Percentiles rank a stretch among this genome's conserved stretches.
These are phyloP conservation scores for Phytophthora melonis DNA, from an alignment of 352 stramenopile genomes.

Conservation along the genomic window DNA sequence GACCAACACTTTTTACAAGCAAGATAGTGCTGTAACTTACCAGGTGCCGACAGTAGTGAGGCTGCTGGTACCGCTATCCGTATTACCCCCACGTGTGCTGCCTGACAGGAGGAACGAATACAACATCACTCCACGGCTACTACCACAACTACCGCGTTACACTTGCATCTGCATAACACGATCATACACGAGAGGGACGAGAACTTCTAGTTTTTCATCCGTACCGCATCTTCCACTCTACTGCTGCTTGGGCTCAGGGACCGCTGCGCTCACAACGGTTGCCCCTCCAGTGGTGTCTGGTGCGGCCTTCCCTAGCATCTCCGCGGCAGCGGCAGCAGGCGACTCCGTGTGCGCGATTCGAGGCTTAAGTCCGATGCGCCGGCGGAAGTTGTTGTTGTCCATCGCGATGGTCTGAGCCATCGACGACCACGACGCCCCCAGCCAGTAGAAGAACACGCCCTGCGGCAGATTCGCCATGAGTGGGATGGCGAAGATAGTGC, in stretches of 20 bases:
- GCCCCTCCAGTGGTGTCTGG: constrained; percentile 15
- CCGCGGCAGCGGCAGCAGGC: constrained; percentile 21
- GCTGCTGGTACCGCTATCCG: too few relatives aligned
- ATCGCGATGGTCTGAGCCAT: constrained; percentile 70
- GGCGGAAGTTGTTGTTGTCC: constrained; percentile 73
- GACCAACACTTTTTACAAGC: too few relatives aligned
- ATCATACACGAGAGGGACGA: too few relatives aligned
- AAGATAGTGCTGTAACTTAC: too few relatives aligned
- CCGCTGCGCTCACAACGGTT: neutral
- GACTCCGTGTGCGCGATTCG: constrained; percentile 40
- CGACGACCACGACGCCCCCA: constrained; percentile 73
- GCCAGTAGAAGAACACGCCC: constrained; percentile 88
- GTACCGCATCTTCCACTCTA: constrained; percentile 9
- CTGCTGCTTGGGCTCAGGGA: constrained; percentile 18
- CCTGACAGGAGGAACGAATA: too few relatives aligned
- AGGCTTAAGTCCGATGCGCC: constrained; percentile 60
- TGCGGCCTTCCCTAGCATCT: constrained; percentile 25
- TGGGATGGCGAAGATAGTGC: constrained; percentile 61
- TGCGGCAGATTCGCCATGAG: constrained; percentile 63
- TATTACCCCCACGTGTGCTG: too few relatives aligned
- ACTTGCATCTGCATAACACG: too few relatives aligned
- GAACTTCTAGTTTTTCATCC: too few relatives aligned
- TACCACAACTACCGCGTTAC: too few relatives aligned
- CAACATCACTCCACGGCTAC: too few relatives aligned
- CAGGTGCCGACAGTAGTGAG: too few relatives aligned